These are phyloP conservation scores for Botrytis squamosa DNA, from an alignment of 2,329 filamentous ascomycete genomes.

Conservation along the genomic window DNA sequence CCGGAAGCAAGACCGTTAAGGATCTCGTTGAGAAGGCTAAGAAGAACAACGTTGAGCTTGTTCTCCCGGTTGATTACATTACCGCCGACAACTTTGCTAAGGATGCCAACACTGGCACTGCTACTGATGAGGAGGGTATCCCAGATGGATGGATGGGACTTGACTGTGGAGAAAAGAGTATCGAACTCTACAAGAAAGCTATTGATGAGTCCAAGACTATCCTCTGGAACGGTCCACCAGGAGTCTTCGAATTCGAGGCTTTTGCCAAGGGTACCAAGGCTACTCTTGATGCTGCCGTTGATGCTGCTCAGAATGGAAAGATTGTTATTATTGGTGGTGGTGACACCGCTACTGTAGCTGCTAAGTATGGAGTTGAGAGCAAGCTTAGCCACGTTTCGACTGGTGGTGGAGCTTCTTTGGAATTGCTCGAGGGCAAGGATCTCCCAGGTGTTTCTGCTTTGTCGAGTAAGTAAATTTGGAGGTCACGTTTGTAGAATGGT, in stretches of 20 bases:
- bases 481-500: neutral
- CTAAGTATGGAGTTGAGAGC: slow-evolving; percentile 93
- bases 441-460: slow-evolving; percentile 90
- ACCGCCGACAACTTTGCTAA: slow-evolving; percentile 93
- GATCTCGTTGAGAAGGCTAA: slow-evolving; percentile 92
- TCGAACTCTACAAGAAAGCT: slow-evolving; percentile 83
- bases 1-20: slow-evolving; percentile 85
- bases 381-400: slow-evolving; percentile 99
- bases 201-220: slow-evolving; percentile 92
- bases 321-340: slow-evolving; percentile 98
- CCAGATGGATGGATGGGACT: slow-evolving; percentile 98
- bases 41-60: slow-evolving; percentile 92
- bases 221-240: slow-evolving; percentile 96
- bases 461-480: slow-evolving; percentile 65
- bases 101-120: slow-evolving; percentile 76
- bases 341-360: slow-evolving; percentile 95
- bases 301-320: slow-evolving; percentile 77
- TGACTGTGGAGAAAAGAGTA: slow-evolving; percentile 86
- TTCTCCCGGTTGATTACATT: slow-evolving; percentile 92
- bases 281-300: slow-evolving; percentile 84
- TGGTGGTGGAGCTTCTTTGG: slow-evolving; percentile 90
- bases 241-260: slow-evolving; percentile 95
- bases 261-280: slow-evolving; percentile 92
- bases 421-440: slow-evolving; percentile 97
- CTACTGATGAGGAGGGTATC: slow-evolving; percentile 85